These are phyloP conservation scores for Buddleja alternifolia DNA, from an alignment of 257 asterid genomes.

Conservation along the genomic window DNA sequence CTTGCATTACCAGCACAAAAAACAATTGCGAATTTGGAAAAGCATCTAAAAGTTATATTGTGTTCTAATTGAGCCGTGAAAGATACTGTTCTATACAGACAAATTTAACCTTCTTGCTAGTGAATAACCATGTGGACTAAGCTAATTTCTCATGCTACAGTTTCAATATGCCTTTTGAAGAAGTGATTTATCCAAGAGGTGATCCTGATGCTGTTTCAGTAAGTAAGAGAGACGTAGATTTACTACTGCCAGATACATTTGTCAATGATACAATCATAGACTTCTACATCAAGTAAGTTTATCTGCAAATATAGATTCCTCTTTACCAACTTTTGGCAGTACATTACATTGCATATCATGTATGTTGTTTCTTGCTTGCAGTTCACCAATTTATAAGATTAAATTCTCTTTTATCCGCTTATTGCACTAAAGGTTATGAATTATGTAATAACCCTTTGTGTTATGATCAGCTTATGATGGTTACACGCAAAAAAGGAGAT, in stretches of 20 bases:
- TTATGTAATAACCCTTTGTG: conserved; percentile 2
- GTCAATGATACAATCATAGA: conserved; percentile 92
- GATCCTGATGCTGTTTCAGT: conserved; percentile 91
- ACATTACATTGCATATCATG: conserved; percentile 10
- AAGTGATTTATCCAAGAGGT: conserved; percentile 85
- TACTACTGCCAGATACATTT: conserved; percentile 84
- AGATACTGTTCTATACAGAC: conserved; percentile 8
- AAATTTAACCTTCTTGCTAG: conserved; percentile 12
- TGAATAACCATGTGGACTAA: conserved; percentile 19
- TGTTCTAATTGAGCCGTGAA: conserved; percentile 3
- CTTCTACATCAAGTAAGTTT: conserved; percentile 88
- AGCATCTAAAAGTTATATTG: background rate
- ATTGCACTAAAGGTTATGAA: conserved; percentile 7
- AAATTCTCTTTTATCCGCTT: background rate
- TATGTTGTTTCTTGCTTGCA: conserved; percentile 10
- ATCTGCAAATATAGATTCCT: conserved; percentile 13
- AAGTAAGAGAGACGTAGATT: conserved; percentile 85
- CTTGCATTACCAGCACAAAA: background rate
- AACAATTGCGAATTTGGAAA: background rate
- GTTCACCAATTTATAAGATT: background rate
- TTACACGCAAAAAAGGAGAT: background rate
- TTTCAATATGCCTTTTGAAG: conserved; percentile 73
- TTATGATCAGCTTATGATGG: conserved; percentile 3
- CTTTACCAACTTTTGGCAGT: conserved; percentile 5
- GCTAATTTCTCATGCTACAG: conserved; percentile 50